Base-by-base conservation (phyloP, 495 filamentous ascomycete species). In the Evansstolkia leycettana region DNA sequence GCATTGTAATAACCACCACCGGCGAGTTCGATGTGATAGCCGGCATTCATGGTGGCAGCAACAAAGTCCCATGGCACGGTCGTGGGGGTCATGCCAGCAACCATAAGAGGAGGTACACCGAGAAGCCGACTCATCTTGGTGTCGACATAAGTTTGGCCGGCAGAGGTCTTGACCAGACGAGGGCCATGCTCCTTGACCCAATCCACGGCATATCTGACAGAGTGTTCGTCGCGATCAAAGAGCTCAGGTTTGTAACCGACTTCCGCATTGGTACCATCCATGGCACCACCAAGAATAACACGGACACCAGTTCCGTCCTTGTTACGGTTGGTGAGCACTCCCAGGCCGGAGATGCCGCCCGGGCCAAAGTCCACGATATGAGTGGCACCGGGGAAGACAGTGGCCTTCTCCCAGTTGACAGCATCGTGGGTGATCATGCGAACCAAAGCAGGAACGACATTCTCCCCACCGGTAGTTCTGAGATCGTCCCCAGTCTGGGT, bases 131-230 rank as follows among this genome's bases (percentile, higher is more conserved):
- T 94, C 84, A 98, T 94, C 71, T 93, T 94, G 28, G 90, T 98
- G 60, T 95, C 87, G 17, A 98, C 90, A 38, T 81, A 94, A 0
- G 81, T 92, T 50, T 80, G 73, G 15, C 90, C 90, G 31, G 69
- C 70, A 5, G 86, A 85, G 14, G 84, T 94, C 64, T 83, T 85
- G 45, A 88, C 75, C 28, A 98, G 71, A 33, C 75, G 77, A 2
- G 90, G 90, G 12, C 90, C 85, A 52, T 90, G 80, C 52, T 95
- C 86, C 55, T 90, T 89, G 28, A 96, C 87, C 90, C 90, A 99
- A 55, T 99, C 84, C n/a, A 85, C 76, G 17, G 92, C 90, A 55
- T 80, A 96, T 55, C 86, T 92, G 43, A 99, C 84, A 2, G 90
- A 85, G 43, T 93, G 77, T 42, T 88, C 80, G 48, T 96, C 92